phyloP scores from a whole-genome alignment of 768 basidiomycete genomes.

The Xanthoconium stramineum region DNA sequence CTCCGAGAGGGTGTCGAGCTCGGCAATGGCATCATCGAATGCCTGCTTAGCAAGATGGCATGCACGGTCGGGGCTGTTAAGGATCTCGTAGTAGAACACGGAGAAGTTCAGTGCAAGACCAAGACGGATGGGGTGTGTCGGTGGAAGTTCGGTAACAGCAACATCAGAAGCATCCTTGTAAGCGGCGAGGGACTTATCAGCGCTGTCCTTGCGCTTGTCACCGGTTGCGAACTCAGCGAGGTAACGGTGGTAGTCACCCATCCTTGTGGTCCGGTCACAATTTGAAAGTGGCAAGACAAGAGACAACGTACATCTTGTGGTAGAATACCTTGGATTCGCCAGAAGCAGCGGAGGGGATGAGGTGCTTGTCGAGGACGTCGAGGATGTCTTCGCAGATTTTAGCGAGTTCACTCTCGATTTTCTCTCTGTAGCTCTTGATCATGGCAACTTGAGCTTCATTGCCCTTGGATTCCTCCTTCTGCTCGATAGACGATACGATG shows the following conservation, averaged over 20 bases:
- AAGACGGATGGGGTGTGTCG: slow-evolving; percentile 97
- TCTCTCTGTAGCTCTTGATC: slow-evolving; percentile 98
- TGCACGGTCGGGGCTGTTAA: slow-evolving; percentile 97
- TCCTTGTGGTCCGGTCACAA: slow-evolving; percentile 51
- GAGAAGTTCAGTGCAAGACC: slow-evolving; percentile 99
- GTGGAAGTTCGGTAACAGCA: slow-evolving; percentile 91
- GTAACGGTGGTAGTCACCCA: slow-evolving; percentile 99
- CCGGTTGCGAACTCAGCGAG: slow-evolving; percentile 98
- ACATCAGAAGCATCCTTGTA: slow-evolving; percentile 99
- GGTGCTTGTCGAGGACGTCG: slow-evolving; percentile 95
- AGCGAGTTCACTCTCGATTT: slow-evolving; percentile 94
- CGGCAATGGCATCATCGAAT: slow-evolving; percentile 98
- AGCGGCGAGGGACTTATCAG: slow-evolving; percentile 95
- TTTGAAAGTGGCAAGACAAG: background rate
- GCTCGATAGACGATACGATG: slow-evolving; percentile 97
- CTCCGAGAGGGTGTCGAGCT: slow-evolving; percentile 97
- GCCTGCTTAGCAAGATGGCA: slow-evolving; percentile 99
- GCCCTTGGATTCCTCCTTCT: slow-evolving; percentile 99
- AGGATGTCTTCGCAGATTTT: slow-evolving; percentile 99
- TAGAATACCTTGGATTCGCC: slow-evolving; percentile 99
- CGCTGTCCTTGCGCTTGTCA: slow-evolving; percentile 94
- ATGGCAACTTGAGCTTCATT: slow-evolving; percentile 94
- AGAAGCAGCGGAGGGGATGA: slow-evolving; percentile 93
- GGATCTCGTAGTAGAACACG: slow-evolving; percentile 99
- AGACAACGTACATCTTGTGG: slow-evolving; percentile 86